Evolutionary conservation across 2,329 filamentous ascomycete species (phyloP).

Genomic region (Fusarium sp.): DNA sequence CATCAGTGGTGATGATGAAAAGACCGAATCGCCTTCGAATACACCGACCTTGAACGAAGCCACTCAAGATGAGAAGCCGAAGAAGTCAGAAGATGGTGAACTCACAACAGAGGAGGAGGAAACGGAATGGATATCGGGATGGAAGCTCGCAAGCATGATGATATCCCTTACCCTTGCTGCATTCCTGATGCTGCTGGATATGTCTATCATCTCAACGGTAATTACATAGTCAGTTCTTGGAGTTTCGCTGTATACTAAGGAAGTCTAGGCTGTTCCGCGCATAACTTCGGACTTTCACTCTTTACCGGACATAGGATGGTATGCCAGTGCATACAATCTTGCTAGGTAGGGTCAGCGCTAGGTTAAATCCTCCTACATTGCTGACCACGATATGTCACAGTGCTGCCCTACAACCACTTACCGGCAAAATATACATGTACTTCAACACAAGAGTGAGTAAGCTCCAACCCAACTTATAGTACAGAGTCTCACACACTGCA

Average conservation of each 20-base stretch:
- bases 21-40: conserved; percentile 18
- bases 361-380: conserved; percentile 35
- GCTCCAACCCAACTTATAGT: conserved; percentile 51
- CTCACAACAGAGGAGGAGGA: conserved; percentile 21
- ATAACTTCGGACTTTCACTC: conserved; percentile 65
- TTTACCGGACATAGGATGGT: conserved; percentile 67
- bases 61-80: conserved; percentile 5
- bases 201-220: conserved; percentile 65
- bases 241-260: neutral
- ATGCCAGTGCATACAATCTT: conserved; percentile 62
- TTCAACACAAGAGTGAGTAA: conserved; percentile 40
- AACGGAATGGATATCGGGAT: conserved; percentile 40
- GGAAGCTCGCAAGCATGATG: conserved; percentile 52
- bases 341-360: conserved; percentile 50
- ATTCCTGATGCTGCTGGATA: conserved; percentile 64
- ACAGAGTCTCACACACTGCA: conserved; percentile 9
- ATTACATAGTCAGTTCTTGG: neutral
- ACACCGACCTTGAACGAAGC: conserved; percentile 37
- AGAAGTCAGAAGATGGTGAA: conserved; percentile 15
- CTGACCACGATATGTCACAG: conserved; percentile 47
- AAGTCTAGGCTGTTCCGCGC: conserved; percentile 56
- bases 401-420: conserved; percentile 62
- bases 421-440: conserved; percentile 62
- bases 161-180: conserved; percentile 55
- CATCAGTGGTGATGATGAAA: conserved; percentile 4